Base-by-base conservation (phyloP, 2,329 filamentous ascomycete species). In the Alternaria arbusti region DNA sequence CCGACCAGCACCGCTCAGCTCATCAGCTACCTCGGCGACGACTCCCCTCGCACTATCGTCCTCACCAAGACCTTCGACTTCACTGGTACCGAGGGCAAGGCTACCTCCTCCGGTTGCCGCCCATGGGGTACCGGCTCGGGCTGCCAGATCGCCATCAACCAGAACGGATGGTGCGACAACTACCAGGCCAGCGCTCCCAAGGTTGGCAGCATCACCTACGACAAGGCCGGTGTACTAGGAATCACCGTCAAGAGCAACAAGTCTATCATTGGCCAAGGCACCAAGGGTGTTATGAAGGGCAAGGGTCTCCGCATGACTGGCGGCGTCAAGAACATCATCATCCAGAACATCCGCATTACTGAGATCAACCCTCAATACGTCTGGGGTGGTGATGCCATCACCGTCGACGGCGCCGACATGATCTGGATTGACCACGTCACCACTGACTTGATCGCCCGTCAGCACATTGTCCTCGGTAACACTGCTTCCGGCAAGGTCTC, bases 381-480 rank as follows among this genome's bases (percentile, higher is more conserved):
- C 62, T 79, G 74, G 75, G 76, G 76, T 61, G 76, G 76, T 59
- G 76, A 79, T 66, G 75, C 71, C 23, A 74, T 79, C 62, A 77
- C 76, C 30, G 57, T 79, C 12, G 69, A 76, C 56, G 74, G 73
- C 23, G 68, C 40, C 28, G 70, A 73, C 50, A 61, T 72, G 7
- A 50, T 73, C 67, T 73, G 72, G 70, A 69, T 73, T 28, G 72
- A 75, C 59, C 74, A 77, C 62, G 61, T 67, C 45, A 77, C 86
- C 78, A 86, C 85, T 54, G 86, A 86, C 55, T 83, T 85, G 47
- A 86, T 88, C 67, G 86, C 86, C 57, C 86, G 87, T 47, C 87
- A 89, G 77, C 85, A 88, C 80, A 85, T 88, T 54, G 87, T 89
- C 54, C 83, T 87, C 54, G 87, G 88, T 63, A 85, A 83, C 73